Conservation (phyloP, 2,329 filamentous ascomycete genomes). For the Colletotrichum karsti region DNA sequence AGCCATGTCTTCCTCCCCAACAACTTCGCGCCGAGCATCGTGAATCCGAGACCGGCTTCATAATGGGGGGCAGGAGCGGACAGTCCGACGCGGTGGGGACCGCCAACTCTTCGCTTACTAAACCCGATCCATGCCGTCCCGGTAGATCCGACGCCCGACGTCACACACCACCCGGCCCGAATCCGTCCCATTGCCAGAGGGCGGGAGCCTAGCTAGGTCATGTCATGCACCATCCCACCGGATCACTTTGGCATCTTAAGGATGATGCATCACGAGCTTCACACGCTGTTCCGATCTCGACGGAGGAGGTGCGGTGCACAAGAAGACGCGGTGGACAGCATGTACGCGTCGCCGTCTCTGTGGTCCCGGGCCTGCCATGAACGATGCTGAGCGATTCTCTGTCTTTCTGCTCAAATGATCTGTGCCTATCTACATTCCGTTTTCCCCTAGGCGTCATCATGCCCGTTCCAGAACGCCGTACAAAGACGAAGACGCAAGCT, state of each 20-base stretch:
- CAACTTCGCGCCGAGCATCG: not conserved
- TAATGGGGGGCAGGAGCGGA: not conserved
- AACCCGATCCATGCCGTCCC: constrained; percentile 6
- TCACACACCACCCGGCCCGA: constrained; percentile 16
- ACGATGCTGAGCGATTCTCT: constrained; percentile 16
- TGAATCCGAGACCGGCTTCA: not conserved
- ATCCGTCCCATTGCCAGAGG: not conserved
- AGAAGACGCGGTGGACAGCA: no score
- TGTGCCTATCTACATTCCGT: constrained; percentile 30
- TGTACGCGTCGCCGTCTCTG: no score
- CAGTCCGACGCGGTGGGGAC: not conserved
- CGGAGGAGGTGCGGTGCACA: no score
- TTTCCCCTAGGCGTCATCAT: constrained; percentile 29
- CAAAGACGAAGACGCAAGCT: constrained; percentile 29
- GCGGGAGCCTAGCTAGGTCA: not conserved
- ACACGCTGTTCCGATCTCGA: not conserved
- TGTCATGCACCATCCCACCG: not conserved
- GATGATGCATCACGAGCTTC: not conserved
- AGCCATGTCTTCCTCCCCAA: not conserved
- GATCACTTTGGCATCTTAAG: no score
- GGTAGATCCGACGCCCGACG: constrained; percentile 19
- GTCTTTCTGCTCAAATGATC: constrained; percentile 26
- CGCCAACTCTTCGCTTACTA: constrained; percentile 1
- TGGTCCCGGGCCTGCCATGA: not conserved
- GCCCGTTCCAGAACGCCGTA: constrained; percentile 29